Percentiles rank a stretch among this genome's conserved stretches.
phyloP scores from a whole-genome alignment of 2,329 filamentous ascomycete species.

The Botrytis cinerea region DNA sequence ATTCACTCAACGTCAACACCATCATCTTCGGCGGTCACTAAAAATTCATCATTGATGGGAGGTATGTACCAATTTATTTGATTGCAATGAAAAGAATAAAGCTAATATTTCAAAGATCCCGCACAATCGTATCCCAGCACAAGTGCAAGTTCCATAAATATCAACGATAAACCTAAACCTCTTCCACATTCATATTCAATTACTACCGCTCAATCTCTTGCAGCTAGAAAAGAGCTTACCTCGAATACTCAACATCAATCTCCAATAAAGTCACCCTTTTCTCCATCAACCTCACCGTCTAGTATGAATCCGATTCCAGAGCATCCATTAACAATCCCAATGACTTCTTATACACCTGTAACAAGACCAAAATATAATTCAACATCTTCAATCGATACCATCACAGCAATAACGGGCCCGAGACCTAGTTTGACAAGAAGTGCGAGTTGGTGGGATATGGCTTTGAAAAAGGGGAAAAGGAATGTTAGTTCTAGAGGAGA shows the following conservation, averaged over 20 bases:
- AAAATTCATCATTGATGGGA: not conserved
- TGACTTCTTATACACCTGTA: not conserved
- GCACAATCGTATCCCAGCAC: not conserved
- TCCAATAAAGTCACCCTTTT: not conserved
- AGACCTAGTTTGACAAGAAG: slow-evolving; percentile 14
- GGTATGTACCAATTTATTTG: not conserved
- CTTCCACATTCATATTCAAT: slow-evolving; percentile 11
- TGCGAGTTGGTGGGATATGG: slow-evolving; percentile 9
- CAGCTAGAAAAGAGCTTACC: slow-evolving; percentile 11
- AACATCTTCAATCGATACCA: slow-evolving; percentile 7
- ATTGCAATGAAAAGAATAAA: too few species aligned
- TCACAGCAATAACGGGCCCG: not conserved
- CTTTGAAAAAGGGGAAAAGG: slow-evolving; percentile 9
- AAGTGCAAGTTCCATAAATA: not conserved
- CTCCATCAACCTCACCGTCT: not conserved
- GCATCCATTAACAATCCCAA: not conserved
- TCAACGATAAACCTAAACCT: slow-evolving; percentile 5
- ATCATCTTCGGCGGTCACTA: not conserved
- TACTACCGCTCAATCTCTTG: slow-evolving; percentile 8
- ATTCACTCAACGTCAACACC: not conserved
- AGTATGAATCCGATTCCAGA: slow-evolving; percentile 12
- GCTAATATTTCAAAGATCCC: slow-evolving; percentile 8
- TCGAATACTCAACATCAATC: not conserved
- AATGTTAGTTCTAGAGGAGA: not conserved
- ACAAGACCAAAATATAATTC: slow-evolving; percentile 5